These are phyloP conservation scores for Blastomyces gilchristii DNA, from an alignment of 2,329 filamentous ascomycete species.

Conservation along the genomic window DNA sequence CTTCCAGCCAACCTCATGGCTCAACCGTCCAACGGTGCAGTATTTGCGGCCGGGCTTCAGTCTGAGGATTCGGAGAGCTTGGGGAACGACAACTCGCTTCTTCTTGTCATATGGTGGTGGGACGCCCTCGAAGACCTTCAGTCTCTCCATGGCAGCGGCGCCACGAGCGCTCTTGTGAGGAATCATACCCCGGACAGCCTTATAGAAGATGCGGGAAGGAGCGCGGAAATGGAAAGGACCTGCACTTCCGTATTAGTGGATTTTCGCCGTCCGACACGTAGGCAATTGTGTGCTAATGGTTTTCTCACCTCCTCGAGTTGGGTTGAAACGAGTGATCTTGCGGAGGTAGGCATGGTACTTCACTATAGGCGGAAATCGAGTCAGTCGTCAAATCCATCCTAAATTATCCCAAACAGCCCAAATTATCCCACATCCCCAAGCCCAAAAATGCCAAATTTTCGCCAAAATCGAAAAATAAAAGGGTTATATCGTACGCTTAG, in stretches of 20 bases:
- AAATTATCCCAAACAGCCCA: conserved; percentile 4
- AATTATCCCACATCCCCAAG: conserved; percentile 8
- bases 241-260: conserved; percentile 29
- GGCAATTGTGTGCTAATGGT: conserved; percentile 12
- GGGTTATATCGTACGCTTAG: conserved; percentile 78
- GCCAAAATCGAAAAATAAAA: conserved; percentile 13
- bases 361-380: conserved; percentile 52
- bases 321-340: conserved; percentile 99
- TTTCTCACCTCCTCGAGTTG: conserved; percentile 84
- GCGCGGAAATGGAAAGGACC: conserved; percentile 99
- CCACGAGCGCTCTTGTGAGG: conserved; percentile 99
- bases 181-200: conserved; percentile 99
- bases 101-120: conserved; percentile 98
- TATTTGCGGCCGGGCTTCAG: conserved; percentile 99
- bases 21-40: conserved; percentile 96
- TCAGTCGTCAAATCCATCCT: conserved; percentile 34
- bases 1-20: conserved; percentile 99
- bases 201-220: conserved; percentile 99
- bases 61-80: conserved; percentile 91
- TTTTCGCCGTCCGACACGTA: not conserved
- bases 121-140: conserved; percentile 99
- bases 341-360: conserved; percentile 99
- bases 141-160: conserved; percentile 89
- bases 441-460: conserved; percentile 13
- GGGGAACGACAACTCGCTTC: conserved; percentile 99